Evolutionary conservation across 1,284 basidiomycete genomes (phyloP), one percentile per base, ranked within the genome.

Genomic region (Sanghuangporus weigelae): DNA sequence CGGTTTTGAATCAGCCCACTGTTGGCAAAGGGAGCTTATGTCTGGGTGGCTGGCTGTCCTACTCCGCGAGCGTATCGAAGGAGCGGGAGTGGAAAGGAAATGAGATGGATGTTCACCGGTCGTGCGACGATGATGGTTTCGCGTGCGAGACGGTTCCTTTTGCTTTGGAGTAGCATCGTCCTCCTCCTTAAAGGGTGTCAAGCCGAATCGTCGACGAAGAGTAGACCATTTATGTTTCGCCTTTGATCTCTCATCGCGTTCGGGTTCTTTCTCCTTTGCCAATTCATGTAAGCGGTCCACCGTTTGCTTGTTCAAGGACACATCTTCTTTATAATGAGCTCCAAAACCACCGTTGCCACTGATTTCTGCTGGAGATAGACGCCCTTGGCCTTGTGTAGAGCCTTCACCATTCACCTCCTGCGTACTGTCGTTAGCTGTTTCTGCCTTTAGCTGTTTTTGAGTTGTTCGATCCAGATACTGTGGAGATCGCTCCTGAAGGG

Each of bases 391-490:
- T 14, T 54, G 31, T 10, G 14, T n/a, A 7, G 53, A 54, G 19
- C 53, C 53, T 36, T 54, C 36, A 36, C 16, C 31, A 14, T 84
- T 76, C 26, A 91, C 87, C 46, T 90, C 78, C 14, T 81, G 82
- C 3, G 85, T 77, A 10, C 81, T 79, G 46, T 84, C 81, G 66
- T 80, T 89, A 67, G 84, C 82, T 39, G 89, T 89, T 69, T 92
- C 89, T 53, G 80, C 72, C 65, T 84, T 86, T 21, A 92, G 77
- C 31, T 76, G 78, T 51, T 76, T 77, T 72, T 89, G 85, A 3
- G 83, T 82, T n/a, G 76, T 72, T n/a, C 74, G 73, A 44, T 79
- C 81, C 49, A 90, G 79, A 38, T 75, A 70, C 65, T 81, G 79
- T 26, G 82, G 82, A 10, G 77, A 78, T 5, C 77, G 75, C 11